A percentile compares a stretch with the other conserved stretches of the same genome.
phyloP scores from a whole-genome alignment of 2,329 filamentous ascomycete genomes.

The Ambrosiella beaveri region DNA sequence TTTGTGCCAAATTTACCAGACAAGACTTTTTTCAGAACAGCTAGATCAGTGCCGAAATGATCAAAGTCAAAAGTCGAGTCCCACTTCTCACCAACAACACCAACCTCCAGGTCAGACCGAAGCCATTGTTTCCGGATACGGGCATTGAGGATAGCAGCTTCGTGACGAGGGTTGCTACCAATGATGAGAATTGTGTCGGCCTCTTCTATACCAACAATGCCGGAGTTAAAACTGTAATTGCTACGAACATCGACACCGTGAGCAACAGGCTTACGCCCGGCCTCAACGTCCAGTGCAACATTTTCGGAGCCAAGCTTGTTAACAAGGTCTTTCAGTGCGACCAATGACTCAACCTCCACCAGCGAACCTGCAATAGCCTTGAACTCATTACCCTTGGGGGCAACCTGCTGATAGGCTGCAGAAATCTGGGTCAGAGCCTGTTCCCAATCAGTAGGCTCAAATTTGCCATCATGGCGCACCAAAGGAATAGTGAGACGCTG shows the following conservation, averaged over 20 bases:
- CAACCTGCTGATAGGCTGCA: conserved; percentile 59
- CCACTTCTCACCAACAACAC: conserved; percentile 76
- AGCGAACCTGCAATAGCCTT: conserved; percentile 87
- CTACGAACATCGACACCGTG: conserved; percentile 88
- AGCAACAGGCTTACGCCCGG: conserved; percentile 65
- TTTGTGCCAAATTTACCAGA: conserved; percentile 84
- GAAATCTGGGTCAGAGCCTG: conserved; percentile 80
- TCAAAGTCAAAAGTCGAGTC: conserved; percentile 92
- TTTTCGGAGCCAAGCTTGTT: conserved; percentile 97
- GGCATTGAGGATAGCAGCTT: conserved; percentile 87
- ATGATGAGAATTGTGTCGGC: conserved; percentile 83
- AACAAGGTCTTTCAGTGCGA: conserved; percentile 91
- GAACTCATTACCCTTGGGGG: conserved; percentile 82
- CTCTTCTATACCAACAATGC: conserved; percentile 83
- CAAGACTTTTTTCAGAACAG: conserved; percentile 69
- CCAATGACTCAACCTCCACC: conserved; percentile 79
- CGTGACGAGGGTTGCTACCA: conserved; percentile 87
- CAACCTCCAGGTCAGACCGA: conserved; percentile 83
- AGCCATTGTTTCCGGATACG: conserved; percentile 97
- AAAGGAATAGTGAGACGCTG: conserved; percentile 88
- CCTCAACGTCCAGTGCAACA: conserved; percentile 76
- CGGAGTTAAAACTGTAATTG: conserved; percentile 95
- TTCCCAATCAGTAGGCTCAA: conserved; percentile 87
- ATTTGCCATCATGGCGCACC: conserved; percentile 74
- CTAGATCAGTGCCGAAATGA: conserved; percentile 65